phyloP scores from a whole-genome alignment of 2,329 filamentous ascomycete species.

The Sarocladiaceae sp. region DNA sequence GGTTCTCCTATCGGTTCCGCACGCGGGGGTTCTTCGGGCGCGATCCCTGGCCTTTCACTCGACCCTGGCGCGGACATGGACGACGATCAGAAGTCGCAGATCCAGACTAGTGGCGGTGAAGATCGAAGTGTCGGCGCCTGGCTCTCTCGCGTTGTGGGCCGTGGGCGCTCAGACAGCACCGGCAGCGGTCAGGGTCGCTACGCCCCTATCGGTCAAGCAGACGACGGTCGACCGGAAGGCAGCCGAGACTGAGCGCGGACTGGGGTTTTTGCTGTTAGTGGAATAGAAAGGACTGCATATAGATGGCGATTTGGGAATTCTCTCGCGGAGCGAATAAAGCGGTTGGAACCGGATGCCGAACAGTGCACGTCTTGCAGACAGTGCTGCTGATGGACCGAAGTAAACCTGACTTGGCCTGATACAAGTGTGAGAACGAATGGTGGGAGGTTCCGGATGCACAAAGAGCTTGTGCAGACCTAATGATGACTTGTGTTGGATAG shows the following conservation, averaged over 20 bases:
- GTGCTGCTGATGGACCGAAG: too few species aligned
- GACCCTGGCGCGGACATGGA: constrained; percentile 61
- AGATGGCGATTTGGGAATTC: constrained; percentile 22
- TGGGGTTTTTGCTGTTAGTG: constrained; percentile 16
- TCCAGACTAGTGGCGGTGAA: constrained; percentile 24
- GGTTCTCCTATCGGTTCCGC: constrained; percentile 71
- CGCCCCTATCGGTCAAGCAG: constrained; percentile 34
- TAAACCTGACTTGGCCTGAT: too few species aligned
- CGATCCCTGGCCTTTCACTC: constrained; percentile 76
- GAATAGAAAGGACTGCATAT: constrained; percentile 29
- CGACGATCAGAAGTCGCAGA: constrained; percentile 38
- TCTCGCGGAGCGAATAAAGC: neutral
- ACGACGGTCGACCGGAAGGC: constrained; percentile 22
- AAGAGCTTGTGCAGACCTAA: neutral
- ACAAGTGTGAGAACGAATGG: too few species aligned
- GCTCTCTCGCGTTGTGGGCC: constrained; percentile 35
- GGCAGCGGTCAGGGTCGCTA: constrained; percentile 36
- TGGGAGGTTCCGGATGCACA: too few species aligned
- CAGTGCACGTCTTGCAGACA: too few species aligned
- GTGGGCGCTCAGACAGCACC: constrained; percentile 30
- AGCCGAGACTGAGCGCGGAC: constrained; percentile 16
- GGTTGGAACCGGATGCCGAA: too few species aligned
- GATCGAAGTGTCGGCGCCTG: constrained; percentile 44
- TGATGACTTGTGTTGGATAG: constrained; percentile 7
- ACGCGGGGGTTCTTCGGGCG: constrained; percentile 56